Percentiles rank a stretch among this genome's conserved stretches.
Conservation (phyloP, 495 filamentous ascomycete species). For the Lophium mytilinum region DNA sequence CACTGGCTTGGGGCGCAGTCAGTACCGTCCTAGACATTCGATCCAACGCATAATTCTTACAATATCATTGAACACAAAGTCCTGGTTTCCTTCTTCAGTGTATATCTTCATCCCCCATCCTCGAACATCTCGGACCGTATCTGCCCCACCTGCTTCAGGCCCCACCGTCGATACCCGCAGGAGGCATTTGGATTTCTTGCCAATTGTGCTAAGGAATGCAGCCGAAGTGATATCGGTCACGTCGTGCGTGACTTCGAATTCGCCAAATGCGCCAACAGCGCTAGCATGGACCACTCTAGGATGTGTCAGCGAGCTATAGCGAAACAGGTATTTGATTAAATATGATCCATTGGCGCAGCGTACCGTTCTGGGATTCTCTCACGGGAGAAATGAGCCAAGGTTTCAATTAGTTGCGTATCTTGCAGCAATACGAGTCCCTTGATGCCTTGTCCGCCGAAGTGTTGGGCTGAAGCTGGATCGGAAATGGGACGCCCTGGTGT, state of each 20-base stretch:
- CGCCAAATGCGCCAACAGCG: conserved; percentile 20
- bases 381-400: conserved; percentile 18
- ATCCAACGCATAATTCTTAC: background rate
- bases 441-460: background rate
- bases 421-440: conserved; percentile 16
- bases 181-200: conserved; percentile 22
- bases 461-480: conserved; percentile 3
- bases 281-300: conserved; percentile 18
- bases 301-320: background rate
- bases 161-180: conserved; percentile 16
- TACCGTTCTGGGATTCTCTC: conserved; percentile 23
- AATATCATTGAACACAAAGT: conserved; percentile 22
- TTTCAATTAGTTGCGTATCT: conserved; percentile 22
- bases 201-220: conserved; percentile 7
- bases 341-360: background rate
- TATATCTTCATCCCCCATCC: conserved; percentile 22
- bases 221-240: conserved; percentile 17
- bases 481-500: conserved; percentile 4
- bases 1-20: conserved; percentile 27
- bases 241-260: conserved; percentile 21
- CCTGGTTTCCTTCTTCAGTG: conserved; percentile 22
- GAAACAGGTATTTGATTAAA: no score
- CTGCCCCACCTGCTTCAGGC: conserved; percentile 11
- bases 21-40: background rate
- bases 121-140: conserved; percentile 18